Evolutionary conservation across 768 basidiomycete species (phyloP).

Genomic region (Boletellus emodensis): DNA sequence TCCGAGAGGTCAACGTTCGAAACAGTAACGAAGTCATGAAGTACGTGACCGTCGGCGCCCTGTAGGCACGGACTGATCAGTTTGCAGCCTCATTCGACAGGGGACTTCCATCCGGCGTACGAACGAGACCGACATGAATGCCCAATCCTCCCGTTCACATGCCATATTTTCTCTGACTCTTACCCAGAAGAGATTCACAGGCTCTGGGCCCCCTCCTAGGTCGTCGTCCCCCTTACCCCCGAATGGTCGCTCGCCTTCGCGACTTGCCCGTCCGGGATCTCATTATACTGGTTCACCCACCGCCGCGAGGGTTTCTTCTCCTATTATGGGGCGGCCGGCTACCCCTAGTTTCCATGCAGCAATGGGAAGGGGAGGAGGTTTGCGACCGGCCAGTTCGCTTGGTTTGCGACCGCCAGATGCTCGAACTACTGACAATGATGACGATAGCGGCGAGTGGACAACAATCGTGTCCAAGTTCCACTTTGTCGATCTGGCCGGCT

Average conservation of each 20-base stretch:
- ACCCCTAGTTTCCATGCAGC: constrained; percentile 79
- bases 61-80: constrained; percentile 19
- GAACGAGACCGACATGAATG: constrained; percentile 98
- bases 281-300: constrained; percentile 47
- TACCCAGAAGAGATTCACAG: constrained; percentile 83
- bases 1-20: constrained; percentile 87
- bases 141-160: constrained; percentile 95
- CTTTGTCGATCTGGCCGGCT: constrained; percentile 96
- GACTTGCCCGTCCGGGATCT: constrained; percentile 80
- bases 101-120: constrained; percentile 91
- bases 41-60: constrained; percentile 43
- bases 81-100: constrained; percentile 74
- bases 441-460: constrained; percentile 77
- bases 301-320: constrained; percentile 57
- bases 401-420: constrained; percentile 58
- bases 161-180: constrained; percentile 97
- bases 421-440: constrained; percentile 41
- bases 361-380: constrained; percentile 60
- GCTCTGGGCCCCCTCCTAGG: constrained; percentile 64
- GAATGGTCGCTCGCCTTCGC: constrained; percentile 69
- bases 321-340: constrained; percentile 70
- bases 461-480: constrained; percentile 95
- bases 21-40: constrained; percentile 88
- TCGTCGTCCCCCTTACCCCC: constrained; percentile 76
- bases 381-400: constrained; percentile 79